Percentiles rank a stretch among this genome's conserved stretches.
phyloP scores from a whole-genome alignment of 768 basidiomycete genomes.

The Lactifluus piperatus region DNA sequence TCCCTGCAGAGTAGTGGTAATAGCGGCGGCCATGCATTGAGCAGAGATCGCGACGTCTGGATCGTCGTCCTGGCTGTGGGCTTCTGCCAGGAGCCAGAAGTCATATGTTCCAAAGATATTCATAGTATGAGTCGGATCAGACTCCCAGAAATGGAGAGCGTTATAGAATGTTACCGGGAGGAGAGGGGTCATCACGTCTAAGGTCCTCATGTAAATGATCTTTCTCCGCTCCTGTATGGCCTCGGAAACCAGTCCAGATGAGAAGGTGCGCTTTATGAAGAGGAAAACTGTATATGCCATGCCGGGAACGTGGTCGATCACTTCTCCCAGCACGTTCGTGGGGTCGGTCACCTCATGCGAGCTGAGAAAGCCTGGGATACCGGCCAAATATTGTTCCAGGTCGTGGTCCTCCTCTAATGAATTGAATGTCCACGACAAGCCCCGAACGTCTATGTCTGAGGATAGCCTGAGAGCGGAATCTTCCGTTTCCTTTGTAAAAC shows the following conservation, averaged over 20 bases:
- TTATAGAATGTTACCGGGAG: conserved; percentile 11
- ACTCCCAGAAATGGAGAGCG: conserved; percentile 6
- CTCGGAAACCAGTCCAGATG: conserved; percentile 8
- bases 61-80: conserved; percentile 9
- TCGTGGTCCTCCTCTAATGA: conserved; percentile 17
- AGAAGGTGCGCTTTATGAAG: conserved; percentile 14
- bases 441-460: conserved; percentile 10
- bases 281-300: conserved; percentile 13
- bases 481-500: conserved; percentile 10
- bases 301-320: conserved; percentile 2
- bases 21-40: conserved; percentile 7
- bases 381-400: conserved; percentile 9
- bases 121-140: neutral
- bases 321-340: neutral
- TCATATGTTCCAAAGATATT: conserved; percentile 6
- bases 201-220: conserved; percentile 3
- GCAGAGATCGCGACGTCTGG: conserved; percentile 11
- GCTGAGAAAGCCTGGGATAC: conserved; percentile 14
- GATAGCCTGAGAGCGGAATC: conserved; percentile 1
- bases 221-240: conserved; percentile 5
- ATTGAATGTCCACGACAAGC: conserved; percentile 8
- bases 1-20: neutral
- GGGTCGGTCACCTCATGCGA: conserved; percentile 6
- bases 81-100: conserved; percentile 11
- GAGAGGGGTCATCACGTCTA: conserved; percentile 5